These are phyloP conservation scores for Daldinia vernicosa DNA, from an alignment of 495 filamentous ascomycete species.

Conservation along the genomic window DNA sequence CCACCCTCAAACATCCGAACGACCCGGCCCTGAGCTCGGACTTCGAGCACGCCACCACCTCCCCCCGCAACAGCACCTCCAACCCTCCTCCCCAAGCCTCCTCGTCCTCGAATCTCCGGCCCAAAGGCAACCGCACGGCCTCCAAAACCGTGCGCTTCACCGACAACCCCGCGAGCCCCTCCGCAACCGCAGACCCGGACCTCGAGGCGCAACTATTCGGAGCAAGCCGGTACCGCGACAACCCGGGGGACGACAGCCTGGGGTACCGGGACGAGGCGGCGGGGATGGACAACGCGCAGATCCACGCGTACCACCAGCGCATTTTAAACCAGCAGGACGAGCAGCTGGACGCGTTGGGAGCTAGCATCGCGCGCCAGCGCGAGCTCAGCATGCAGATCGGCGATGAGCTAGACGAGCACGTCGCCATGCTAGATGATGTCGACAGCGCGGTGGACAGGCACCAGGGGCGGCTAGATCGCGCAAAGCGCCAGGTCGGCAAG, in stretches of 20 bases:
- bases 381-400: conserved; percentile 96
- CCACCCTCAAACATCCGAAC: conserved; percentile 69
- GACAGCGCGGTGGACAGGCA: conserved; percentile 86
- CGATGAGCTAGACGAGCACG: conserved; percentile 92
- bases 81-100: conserved; percentile 62
- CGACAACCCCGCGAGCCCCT: conserved; percentile 62
- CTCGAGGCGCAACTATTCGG: conserved; percentile 70
- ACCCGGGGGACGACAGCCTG: conserved; percentile 51
- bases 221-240: conserved; percentile 63
- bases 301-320: conserved; percentile 82
- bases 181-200: conserved; percentile 53
- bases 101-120: conserved; percentile 47
- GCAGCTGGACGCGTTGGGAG: conserved; percentile 85
- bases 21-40: conserved; percentile 70
- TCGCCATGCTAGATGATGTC: conserved; percentile 86
- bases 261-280: conserved; percentile 64
- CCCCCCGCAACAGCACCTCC: conserved; percentile 56
- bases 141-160: conserved; percentile 92
- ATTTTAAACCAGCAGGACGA: conserved; percentile 89
- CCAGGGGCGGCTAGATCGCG: conserved; percentile 74
- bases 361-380: conserved; percentile 88
- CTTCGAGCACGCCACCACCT: conserved; percentile 70
- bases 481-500: conserved; percentile 71
- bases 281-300: conserved; percentile 78
- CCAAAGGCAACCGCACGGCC: conserved; percentile 40